Conservation (phyloP, 208 protist species). For the Leishmania martiniquensis region DNA sequence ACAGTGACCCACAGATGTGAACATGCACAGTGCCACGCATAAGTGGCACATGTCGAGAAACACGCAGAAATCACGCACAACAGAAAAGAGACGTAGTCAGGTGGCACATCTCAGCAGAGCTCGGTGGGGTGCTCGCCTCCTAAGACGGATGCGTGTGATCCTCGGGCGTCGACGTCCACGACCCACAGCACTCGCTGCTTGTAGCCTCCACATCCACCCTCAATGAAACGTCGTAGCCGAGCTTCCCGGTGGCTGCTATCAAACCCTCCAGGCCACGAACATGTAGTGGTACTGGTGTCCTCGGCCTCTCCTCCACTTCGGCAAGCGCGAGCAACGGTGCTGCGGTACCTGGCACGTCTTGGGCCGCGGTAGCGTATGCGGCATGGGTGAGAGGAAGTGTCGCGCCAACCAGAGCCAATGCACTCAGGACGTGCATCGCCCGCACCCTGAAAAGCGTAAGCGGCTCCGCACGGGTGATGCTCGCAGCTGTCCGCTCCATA, state of each 20-base stretch:
- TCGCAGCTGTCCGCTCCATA: constrained; percentile 45
- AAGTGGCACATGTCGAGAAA: neutral
- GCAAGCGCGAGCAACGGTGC: no score
- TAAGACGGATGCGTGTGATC: neutral
- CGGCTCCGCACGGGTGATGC: neutral
- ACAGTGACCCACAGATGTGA: neutral
- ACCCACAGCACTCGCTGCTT: neutral
- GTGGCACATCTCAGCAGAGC: no score
- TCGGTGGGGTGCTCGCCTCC: neutral
- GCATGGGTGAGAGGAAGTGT: neutral
- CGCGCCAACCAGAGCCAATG: constrained; percentile 5
- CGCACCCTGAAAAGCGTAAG: neutral
- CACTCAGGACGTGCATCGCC: constrained; percentile 34
- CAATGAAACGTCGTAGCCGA: constrained; percentile 9
- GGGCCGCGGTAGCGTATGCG: neutral
- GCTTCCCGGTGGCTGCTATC: constrained; percentile 21
- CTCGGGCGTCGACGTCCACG: neutral
- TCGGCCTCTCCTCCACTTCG: neutral
- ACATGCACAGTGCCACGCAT: neutral
- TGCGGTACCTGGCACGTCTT: neutral
- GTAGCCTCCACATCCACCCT: neutral
- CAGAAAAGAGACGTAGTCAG: no score
- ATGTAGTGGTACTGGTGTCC: constrained; percentile 17
- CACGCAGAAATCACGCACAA: neutral
- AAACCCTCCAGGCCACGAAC: constrained; percentile 26